Percentiles rank a stretch among this genome's conserved stretches.
phyloP scores from a whole-genome alignment of 2,329 filamentous ascomycete genomes.

The Fonsecaea pugnacius region DNA sequence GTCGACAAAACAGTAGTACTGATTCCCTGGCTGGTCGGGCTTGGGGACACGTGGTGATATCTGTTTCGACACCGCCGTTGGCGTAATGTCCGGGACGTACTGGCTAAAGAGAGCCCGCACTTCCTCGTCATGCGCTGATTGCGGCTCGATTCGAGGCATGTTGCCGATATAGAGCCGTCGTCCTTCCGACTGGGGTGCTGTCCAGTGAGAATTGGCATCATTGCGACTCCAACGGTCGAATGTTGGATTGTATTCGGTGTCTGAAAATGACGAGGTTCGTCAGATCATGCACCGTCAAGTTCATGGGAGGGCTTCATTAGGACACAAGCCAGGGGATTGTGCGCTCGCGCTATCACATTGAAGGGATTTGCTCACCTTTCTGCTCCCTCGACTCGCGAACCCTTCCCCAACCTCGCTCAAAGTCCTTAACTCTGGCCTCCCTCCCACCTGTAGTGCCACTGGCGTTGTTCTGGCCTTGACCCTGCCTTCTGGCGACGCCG shows the following conservation, averaged over 20 bases:
- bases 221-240: conserved; percentile 52
- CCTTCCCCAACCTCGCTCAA: conserved; percentile 23
- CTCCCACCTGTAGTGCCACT: conserved; percentile 14
- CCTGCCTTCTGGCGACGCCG: conserved; percentile 54
- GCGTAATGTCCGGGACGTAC: conserved; percentile 44
- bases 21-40: conserved; percentile 56
- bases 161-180: conserved; percentile 54
- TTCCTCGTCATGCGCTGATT: conserved; percentile 48
- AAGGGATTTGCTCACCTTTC: conserved; percentile 22
- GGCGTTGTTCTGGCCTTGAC: conserved; percentile 7
- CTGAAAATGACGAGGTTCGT: conserved; percentile 7
- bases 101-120: conserved; percentile 49
- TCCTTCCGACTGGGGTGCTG: conserved; percentile 41
- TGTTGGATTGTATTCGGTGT: conserved; percentile 31
- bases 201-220: conserved; percentile 44
- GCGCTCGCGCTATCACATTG: not conserved
- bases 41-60: conserved; percentile 63
- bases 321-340: not conserved
- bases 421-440: conserved; percentile 28
- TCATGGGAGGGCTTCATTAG: not conserved
- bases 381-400: conserved; percentile 26
- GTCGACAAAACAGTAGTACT: conserved; percentile 71
- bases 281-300: not conserved
- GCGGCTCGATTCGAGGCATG: conserved; percentile 50
- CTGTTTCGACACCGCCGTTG: conserved; percentile 56